Conservation (phyloP, 1,139 yeast genomes). For the Pichia sp. region DNA sequence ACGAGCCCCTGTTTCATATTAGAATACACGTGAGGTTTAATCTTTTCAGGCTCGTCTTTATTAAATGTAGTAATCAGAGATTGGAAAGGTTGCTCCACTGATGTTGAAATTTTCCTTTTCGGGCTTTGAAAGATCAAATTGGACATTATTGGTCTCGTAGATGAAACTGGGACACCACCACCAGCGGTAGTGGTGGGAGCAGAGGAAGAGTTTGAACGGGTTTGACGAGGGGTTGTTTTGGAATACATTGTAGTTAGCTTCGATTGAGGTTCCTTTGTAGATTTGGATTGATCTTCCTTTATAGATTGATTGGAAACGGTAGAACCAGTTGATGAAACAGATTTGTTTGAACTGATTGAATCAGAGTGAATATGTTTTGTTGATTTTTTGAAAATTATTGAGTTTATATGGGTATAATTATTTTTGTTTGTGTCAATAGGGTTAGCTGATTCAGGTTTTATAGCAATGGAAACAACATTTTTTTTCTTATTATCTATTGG, state of each 20-base stretch:
- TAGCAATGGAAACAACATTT: too few species aligned
- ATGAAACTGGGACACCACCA: too few species aligned
- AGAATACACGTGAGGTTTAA: constrained; percentile 24
- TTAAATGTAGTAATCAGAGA: constrained; percentile 25
- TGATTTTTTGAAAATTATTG: background rate
- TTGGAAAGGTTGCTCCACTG: constrained; percentile 20
- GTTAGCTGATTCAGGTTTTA: too few species aligned
- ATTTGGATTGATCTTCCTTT: background rate
- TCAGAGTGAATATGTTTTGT: background rate
- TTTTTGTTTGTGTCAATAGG: too few species aligned
- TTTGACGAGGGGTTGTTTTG: too few species aligned
- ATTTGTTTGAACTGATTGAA: background rate
- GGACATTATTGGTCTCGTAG: background rate
- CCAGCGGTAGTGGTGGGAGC: too few species aligned
- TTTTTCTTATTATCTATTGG: background rate
- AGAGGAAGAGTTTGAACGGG: too few species aligned
- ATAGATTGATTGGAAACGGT: background rate
- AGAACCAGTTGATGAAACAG: background rate
- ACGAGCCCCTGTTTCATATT: constrained; percentile 26
- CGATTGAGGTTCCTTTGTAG: too few species aligned
- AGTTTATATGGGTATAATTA: background rate
- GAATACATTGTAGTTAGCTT: too few species aligned
- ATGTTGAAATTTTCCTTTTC: background rate
- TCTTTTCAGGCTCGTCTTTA: constrained; percentile 20
- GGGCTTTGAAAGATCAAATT: background rate